Conservation (phyloP, 306 rosid genomes). For the Lathyrus sativus region DNA sequence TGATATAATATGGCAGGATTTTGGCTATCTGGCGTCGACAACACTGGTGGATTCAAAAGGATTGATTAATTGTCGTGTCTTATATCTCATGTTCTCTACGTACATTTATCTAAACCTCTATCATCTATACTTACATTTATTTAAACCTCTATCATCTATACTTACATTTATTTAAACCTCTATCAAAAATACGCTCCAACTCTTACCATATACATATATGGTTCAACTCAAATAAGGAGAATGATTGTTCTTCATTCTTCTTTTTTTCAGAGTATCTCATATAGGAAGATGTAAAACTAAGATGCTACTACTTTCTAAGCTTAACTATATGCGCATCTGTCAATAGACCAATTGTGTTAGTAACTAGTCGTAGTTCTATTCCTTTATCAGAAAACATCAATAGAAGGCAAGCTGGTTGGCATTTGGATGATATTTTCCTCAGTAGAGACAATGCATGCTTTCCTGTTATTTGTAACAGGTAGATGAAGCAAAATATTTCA, state of each 20-base stretch:
- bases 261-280: not conserved
- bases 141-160: not conserved
- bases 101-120: too few relatives aligned
- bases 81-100: constrained; percentile 6
- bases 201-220: not conserved
- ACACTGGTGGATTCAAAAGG: not conserved
- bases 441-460: not conserved
- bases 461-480: not conserved
- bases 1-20: too few relatives aligned
- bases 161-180: not conserved
- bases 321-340: not conserved
- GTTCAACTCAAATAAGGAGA: not conserved
- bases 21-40: too few relatives aligned
- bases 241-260: too few relatives aligned
- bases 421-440: not conserved
- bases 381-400: not conserved
- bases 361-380: too few relatives aligned
- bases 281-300: not conserved
- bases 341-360: not conserved
- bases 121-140: constrained; percentile 12
- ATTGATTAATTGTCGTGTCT: constrained; percentile 12
- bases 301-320: not conserved
- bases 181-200: constrained; percentile 17
- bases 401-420: not conserved
- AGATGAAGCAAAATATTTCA: constrained; percentile 20